These are phyloP conservation scores for Tricholomella constricta DNA, from an alignment of 768 basidiomycete species.

Conservation along the genomic window DNA sequence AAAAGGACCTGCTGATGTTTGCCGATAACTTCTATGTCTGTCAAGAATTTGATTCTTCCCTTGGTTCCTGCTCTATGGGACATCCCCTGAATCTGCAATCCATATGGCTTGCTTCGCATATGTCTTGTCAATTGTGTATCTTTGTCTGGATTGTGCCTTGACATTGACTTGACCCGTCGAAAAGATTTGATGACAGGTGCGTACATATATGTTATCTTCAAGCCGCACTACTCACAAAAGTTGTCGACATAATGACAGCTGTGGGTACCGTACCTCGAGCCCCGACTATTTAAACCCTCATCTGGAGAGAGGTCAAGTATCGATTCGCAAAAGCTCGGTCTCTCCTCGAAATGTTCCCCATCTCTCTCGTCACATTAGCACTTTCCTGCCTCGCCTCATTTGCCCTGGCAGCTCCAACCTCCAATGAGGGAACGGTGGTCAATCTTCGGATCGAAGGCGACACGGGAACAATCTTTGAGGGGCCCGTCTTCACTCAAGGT, in stretches of 20 bases:
- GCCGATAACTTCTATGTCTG: too few relatives aligned
- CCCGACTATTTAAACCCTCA: neutral
- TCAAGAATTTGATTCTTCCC: too few relatives aligned
- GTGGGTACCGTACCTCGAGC: conserved; percentile 1
- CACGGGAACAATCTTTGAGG: conserved; percentile 41
- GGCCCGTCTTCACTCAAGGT: conserved; percentile 37
- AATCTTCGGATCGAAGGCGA: conserved; percentile 43
- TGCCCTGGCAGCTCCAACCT: neutral
- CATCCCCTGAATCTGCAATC: too few relatives aligned
- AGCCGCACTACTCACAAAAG: too few relatives aligned
- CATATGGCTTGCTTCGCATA: too few relatives aligned
- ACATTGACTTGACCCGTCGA: too few relatives aligned
- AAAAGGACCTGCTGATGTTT: too few relatives aligned
- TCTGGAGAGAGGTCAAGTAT: neutral
- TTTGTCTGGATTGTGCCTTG: too few relatives aligned
- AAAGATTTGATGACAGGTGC: too few relatives aligned
- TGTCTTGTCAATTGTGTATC: too few relatives aligned
- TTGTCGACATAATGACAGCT: conserved; percentile 1
- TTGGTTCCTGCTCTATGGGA: too few relatives aligned
- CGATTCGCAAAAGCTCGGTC: neutral
- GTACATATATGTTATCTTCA: too few relatives aligned
- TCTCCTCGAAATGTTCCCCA: neutral
- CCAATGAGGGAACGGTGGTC: conserved; percentile 17
- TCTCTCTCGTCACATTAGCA: neutral
- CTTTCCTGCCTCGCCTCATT: neutral